These are phyloP conservation scores for Carallia pectinifolia DNA, from an alignment of 345 rosid species.

Conservation along the genomic window DNA sequence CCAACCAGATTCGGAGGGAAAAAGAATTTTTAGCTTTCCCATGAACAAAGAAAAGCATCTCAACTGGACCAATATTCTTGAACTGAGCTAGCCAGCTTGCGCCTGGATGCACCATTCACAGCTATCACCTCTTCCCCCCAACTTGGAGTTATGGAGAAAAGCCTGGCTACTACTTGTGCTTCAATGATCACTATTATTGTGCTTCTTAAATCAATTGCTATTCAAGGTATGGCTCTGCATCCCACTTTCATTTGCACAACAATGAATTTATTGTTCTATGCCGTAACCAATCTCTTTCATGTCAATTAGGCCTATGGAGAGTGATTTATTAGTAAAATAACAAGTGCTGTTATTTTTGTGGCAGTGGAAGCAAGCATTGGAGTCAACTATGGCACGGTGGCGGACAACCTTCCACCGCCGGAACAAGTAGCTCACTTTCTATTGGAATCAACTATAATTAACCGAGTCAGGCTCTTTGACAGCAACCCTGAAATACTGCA, in stretches of 20 bases:
- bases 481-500: slow-evolving; percentile 48
- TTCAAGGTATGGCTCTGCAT: slow-evolving; percentile 23
- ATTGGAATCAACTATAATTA: slow-evolving; percentile 57
- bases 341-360: slow-evolving; percentile 1
- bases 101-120: slow-evolving; percentile 4
- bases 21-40: slow-evolving; percentile 7
- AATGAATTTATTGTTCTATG: too few species aligned
- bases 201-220: slow-evolving; percentile 10
- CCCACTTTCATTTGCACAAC: not conserved
- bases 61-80: slow-evolving; percentile 16
- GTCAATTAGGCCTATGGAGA: too few species aligned
- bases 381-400: slow-evolving; percentile 77
- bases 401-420: slow-evolving; percentile 77
- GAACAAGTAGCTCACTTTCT: slow-evolving; percentile 65
- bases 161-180: slow-evolving; percentile 11
- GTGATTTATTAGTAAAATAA: too few species aligned
- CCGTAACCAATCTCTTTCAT: too few species aligned
- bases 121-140: slow-evolving; percentile 7
- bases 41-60: slow-evolving; percentile 64
- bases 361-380: slow-evolving; percentile 56
- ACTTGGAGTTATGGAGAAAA: slow-evolving; percentile 6
- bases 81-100: slow-evolving; percentile 1
- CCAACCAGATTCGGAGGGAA: not conserved
- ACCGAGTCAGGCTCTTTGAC: slow-evolving; percentile 69
- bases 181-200: slow-evolving; percentile 3